Percentiles rank a stretch among this genome's conserved stretches.
phyloP scores from a whole-genome alignment of 2,329 filamentous ascomycete genomes.

The Sporothrix variecibatus region DNA sequence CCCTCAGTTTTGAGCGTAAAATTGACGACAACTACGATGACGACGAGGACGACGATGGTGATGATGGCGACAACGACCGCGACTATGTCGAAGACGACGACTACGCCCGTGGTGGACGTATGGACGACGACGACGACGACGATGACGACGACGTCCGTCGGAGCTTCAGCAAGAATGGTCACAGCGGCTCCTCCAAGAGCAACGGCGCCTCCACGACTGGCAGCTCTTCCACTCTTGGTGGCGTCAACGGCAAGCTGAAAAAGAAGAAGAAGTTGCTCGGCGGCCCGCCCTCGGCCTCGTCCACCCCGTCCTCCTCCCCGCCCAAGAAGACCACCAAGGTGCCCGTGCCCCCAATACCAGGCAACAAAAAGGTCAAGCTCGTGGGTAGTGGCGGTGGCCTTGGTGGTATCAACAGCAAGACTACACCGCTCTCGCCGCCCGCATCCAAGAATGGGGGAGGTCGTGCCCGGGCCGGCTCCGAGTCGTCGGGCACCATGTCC shows the following conservation, averaged over 20 bases:
- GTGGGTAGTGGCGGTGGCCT: slow-evolving; percentile 31
- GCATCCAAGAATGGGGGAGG: slow-evolving; percentile 50
- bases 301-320: slow-evolving; percentile 41
- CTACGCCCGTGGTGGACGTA: not conserved
- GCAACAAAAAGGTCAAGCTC: slow-evolving; percentile 52
- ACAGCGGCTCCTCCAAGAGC: not conserved
- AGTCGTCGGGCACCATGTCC: slow-evolving; percentile 59
- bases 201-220: not conserved
- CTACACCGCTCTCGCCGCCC: slow-evolving; percentile 51
- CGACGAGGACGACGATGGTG: slow-evolving; percentile 15
- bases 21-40: slow-evolving; percentile 31
- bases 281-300: slow-evolving; percentile 26
- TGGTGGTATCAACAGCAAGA: slow-evolving; percentile 30
- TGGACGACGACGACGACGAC: slow-evolving; percentile 19
- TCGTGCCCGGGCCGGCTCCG: slow-evolving; percentile 51
- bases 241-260: slow-evolving; percentile 23
- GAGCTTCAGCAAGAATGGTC: slow-evolving; percentile 27
- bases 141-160: slow-evolving; percentile 21
- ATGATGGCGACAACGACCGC: slow-evolving; percentile 32
- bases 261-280: slow-evolving; percentile 29
- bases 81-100: slow-evolving; percentile 24
- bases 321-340: slow-evolving; percentile 49
- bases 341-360: slow-evolving; percentile 42
- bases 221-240: not conserved
- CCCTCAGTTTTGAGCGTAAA: slow-evolving; percentile 53